Conservation (phyloP, 192 early-diverging fungal genomes). For the Spizellomyces punctatus region DNA sequence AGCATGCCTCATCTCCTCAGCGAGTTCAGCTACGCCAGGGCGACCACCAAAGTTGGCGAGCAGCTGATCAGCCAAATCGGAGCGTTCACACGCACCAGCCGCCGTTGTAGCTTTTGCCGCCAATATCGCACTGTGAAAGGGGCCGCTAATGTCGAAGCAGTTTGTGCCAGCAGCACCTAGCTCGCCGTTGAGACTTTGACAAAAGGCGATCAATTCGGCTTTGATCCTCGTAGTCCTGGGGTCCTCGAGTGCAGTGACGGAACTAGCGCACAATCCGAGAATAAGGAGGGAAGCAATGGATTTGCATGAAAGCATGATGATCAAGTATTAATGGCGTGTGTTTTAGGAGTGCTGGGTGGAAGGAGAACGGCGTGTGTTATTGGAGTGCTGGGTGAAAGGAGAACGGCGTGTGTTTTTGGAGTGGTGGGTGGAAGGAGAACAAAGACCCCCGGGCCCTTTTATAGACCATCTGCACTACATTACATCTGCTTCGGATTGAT, state of each 20-base stretch:
- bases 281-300: too few species aligned
- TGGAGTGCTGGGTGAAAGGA: too few species aligned
- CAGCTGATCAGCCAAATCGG: constrained; percentile 7
- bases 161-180: constrained; percentile 14
- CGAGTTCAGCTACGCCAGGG: constrained; percentile 6
- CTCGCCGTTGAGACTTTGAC: background rate
- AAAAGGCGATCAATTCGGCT: constrained; percentile 10
- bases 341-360: too few species aligned
- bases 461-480: too few species aligned
- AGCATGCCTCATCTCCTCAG: constrained; percentile 2
- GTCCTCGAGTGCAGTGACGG: constrained; percentile 14
- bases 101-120: background rate
- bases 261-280: background rate
- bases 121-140: constrained; percentile 2
- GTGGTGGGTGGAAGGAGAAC: too few species aligned
- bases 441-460: too few species aligned
- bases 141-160: constrained; percentile 29
- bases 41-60: constrained; percentile 12
- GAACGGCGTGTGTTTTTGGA: too few species aligned
- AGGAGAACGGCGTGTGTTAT: too few species aligned
- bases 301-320: too few species aligned
- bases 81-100: constrained; percentile 15
- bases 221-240: constrained; percentile 26
- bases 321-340: too few species aligned
- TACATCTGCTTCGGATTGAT: too few species aligned